Conservation (phyloP, 2,329 filamentous ascomycete species). For the Parasarocladium wereldwijsianum region DNA sequence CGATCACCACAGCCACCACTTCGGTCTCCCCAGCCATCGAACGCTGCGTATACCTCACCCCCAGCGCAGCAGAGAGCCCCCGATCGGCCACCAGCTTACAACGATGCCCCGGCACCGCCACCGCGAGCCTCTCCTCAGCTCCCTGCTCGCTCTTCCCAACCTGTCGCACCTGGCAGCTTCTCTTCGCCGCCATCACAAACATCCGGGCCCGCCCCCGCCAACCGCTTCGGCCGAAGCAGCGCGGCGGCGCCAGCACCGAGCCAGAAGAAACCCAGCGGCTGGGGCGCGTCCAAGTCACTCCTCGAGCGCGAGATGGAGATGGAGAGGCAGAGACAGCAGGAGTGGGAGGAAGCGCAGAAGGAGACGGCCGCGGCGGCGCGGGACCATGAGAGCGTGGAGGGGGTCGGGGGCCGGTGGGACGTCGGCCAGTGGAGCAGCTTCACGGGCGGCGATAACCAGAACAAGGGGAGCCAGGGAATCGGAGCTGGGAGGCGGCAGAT, state of each 20-base stretch:
- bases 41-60: constrained; percentile 8
- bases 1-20: constrained; percentile 8
- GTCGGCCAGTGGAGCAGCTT: constrained; percentile 62
- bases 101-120: no score
- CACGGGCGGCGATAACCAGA: constrained; percentile 62
- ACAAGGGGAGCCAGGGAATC: constrained; percentile 48
- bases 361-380: constrained; percentile 41
- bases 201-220: constrained; percentile 38
- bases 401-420: constrained; percentile 58
- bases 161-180: constrained; percentile 33
- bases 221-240: no score
- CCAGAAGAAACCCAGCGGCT: constrained; percentile 46
- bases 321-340: constrained; percentile 59
- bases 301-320: constrained; percentile 71
- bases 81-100: no score
- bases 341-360: constrained; percentile 67
- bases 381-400: constrained; percentile 39
- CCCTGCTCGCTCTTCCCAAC: constrained; percentile 39
- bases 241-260: constrained; percentile 41
- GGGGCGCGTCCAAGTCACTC: constrained; percentile 54
- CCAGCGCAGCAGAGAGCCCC: constrained; percentile 1
- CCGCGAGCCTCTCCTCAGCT: constrained; percentile 3
- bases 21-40: constrained; percentile 6
- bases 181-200: constrained; percentile 28
- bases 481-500: constrained; percentile 62